phyloP scores from a whole-genome alignment of 371 early-diverging fungal species.

The Mucor mucedo region DNA sequence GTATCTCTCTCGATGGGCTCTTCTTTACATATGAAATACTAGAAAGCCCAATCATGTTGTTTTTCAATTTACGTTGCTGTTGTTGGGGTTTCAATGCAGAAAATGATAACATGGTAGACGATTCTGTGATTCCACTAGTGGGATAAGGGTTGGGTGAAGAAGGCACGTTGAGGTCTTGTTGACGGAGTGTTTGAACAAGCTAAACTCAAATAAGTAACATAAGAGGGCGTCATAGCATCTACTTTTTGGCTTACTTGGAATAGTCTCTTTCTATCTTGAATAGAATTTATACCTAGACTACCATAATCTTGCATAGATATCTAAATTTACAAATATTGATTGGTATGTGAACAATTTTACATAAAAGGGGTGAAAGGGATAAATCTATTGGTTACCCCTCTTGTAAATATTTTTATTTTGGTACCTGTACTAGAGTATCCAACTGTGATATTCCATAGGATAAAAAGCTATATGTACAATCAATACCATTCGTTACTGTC shows the following conservation, averaged over 20 bases:
- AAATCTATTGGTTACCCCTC: neutral
- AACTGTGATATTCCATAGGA: conserved; percentile 51
- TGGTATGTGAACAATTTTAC: neutral
- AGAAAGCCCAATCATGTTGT: conserved; percentile 19
- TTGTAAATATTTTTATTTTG: neutral
- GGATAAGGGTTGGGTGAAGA: conserved; percentile 2
- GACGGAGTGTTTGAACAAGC: conserved; percentile 50
- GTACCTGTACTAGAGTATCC: conserved; percentile 49
- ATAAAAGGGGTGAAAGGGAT: neutral
- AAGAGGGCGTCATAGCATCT: conserved; percentile 25
- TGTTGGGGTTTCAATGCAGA: neutral
- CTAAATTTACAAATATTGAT: conserved; percentile 23
- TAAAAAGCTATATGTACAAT: conserved; percentile 37
- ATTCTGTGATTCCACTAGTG: neutral
- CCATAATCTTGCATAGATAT: conserved; percentile 78
- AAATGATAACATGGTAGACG: neutral
- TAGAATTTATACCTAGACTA: conserved; percentile 68
- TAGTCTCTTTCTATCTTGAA: conserved; percentile 72
- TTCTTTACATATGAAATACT: conserved; percentile 25
- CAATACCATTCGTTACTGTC: neutral
- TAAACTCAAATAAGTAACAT: neutral
- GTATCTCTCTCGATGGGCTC: conserved; percentile 12
- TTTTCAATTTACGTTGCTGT: conserved; percentile 19
- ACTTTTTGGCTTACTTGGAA: conserved; percentile 38
- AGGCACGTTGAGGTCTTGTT: conserved; percentile 3